A percentile compares a stretch with the other conserved stretches of the same genome.
These are phyloP conservation scores for Piloderma croceum DNA, from an alignment of 768 basidiomycete species.

Conservation along the genomic window DNA sequence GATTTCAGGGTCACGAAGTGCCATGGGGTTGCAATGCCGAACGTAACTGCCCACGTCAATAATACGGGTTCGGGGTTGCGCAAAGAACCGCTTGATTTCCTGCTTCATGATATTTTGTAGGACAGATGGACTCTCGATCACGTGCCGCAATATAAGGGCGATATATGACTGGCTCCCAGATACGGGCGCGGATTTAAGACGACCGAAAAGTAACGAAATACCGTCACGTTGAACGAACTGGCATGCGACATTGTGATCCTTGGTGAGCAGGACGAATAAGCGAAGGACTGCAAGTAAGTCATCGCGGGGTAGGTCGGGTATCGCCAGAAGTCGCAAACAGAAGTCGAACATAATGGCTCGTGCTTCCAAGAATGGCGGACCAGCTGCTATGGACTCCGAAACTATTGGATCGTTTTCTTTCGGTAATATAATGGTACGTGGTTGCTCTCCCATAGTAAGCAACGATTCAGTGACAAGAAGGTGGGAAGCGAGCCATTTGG, in stretches of 20 bases:
- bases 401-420: conserved; percentile 39
- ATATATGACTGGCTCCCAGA: conserved; percentile 80
- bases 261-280: conserved; percentile 78
- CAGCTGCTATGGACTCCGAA: conserved; percentile 46
- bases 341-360: conserved; percentile 69
- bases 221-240: conserved; percentile 68
- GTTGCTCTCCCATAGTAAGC: conserved; percentile 69
- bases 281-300: conserved; percentile 79
- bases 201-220: conserved; percentile 56
- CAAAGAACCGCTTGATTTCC: conserved; percentile 77
- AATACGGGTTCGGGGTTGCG: conserved; percentile 60
- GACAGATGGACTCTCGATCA: conserved; percentile 69
- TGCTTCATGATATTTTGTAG: conserved; percentile 73
- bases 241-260: conserved; percentile 57
- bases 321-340: conserved; percentile 63
- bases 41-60: conserved; percentile 72
- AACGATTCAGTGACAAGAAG: conserved; percentile 83
- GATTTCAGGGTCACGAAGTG: conserved; percentile 68
- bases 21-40: conserved; percentile 70
- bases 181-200: conserved; percentile 53
- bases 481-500: conserved; percentile 85
- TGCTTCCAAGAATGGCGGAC: conserved; percentile 58
- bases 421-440: conserved; percentile 57
- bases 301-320: conserved; percentile 64
- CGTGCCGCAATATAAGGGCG: conserved; percentile 84